Conservation (phyloP, 2,329 filamentous ascomycete genomes). For the Furcasterigmium sp. region DNA sequence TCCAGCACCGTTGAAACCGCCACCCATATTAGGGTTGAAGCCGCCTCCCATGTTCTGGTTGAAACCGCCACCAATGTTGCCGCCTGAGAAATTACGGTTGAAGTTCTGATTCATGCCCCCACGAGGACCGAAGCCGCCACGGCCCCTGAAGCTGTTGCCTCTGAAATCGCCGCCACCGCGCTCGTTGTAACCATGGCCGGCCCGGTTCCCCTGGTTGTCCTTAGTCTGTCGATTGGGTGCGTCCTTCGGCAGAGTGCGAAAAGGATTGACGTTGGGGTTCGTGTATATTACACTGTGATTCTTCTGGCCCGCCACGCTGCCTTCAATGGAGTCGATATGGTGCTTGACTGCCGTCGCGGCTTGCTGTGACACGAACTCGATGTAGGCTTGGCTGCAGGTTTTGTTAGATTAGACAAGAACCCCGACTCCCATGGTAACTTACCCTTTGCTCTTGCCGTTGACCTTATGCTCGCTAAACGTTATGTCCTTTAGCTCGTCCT, state of each 20-base stretch:
- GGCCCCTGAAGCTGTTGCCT: constrained; percentile 43
- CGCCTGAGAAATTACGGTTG: constrained; percentile 25
- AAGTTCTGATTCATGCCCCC: constrained; percentile 44
- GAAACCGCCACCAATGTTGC: constrained; percentile 37
- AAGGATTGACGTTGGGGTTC: constrained; percentile 74
- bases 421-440: constrained; percentile 28
- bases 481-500: constrained; percentile 83
- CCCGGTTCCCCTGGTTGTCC: constrained; percentile 51
- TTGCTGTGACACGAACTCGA: constrained; percentile 79
- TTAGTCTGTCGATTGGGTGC: constrained; percentile 66
- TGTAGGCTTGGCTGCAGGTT: constrained; percentile 60
- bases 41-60: constrained; percentile 28
- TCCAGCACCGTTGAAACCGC: constrained; percentile 44
- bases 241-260: constrained; percentile 87
- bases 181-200: constrained; percentile 43
- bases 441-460: constrained; percentile 98
- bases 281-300: constrained; percentile 72
- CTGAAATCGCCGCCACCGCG: constrained; percentile 42
- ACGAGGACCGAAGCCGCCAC: constrained; percentile 42
- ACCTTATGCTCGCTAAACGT: constrained; percentile 99
- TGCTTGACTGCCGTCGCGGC: constrained; percentile 83
- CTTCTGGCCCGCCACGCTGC: constrained; percentile 54
- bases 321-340: constrained; percentile 64
- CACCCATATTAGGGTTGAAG: constrained; percentile 29
- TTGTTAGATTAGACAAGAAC: too few relatives aligned